These are phyloP conservation scores for Leptographium procerum DNA, from an alignment of 2,329 filamentous ascomycete genomes.

Conservation along the genomic window DNA sequence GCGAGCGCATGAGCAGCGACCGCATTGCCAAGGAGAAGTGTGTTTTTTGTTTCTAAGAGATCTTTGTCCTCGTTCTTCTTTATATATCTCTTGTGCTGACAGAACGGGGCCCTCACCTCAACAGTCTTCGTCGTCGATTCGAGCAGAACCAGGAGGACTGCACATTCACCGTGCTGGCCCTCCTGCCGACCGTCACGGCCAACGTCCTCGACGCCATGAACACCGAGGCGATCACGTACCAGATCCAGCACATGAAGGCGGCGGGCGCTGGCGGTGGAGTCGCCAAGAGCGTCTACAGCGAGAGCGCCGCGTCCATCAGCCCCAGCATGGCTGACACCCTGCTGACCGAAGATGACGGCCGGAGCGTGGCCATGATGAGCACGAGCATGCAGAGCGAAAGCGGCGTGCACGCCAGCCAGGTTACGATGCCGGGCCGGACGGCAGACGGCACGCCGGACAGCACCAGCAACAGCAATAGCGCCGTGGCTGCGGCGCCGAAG, in stretches of 20 bases:
- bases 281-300: slow-evolving; percentile 26
- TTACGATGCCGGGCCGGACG: slow-evolving; percentile 40
- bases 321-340: slow-evolving; percentile 57
- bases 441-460: no score
- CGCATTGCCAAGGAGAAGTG: slow-evolving; percentile 96
- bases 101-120: neutral
- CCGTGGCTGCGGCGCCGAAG: slow-evolving; percentile 15
- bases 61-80: neutral
- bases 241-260: slow-evolving; percentile 85
- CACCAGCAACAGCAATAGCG: slow-evolving; percentile 13
- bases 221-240: slow-evolving; percentile 84
- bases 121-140: slow-evolving; percentile 86
- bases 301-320: slow-evolving; percentile 37
- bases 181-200: slow-evolving; percentile 82
- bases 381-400: slow-evolving; percentile 66
- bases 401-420: slow-evolving; percentile 73
- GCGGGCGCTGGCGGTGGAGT: slow-evolving; percentile 34
- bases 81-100: neutral
- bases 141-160: slow-evolving; percentile 99
- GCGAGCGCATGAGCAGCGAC: slow-evolving; percentile 93
- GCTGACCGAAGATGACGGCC: slow-evolving; percentile 70
- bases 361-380: slow-evolving; percentile 52
- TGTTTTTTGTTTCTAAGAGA: slow-evolving; percentile 15
- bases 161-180: slow-evolving; percentile 92
- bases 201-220: slow-evolving; percentile 81